phyloP scores from a whole-genome alignment of 331 rosid species.

The Telfairia occidentalis region DNA sequence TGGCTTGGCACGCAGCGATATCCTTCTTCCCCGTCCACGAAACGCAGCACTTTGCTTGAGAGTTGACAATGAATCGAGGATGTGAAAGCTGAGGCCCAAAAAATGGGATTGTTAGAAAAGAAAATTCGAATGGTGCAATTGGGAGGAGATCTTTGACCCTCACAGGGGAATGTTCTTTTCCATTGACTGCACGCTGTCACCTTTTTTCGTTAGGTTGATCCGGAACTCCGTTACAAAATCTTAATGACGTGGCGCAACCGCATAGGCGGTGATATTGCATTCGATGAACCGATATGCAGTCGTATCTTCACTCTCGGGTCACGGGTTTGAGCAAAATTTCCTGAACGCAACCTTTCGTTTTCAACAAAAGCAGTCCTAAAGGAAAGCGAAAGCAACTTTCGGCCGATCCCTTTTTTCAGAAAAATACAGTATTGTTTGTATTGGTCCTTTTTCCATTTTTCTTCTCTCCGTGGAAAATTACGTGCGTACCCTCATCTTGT shows the following conservation, averaged over 20 bases:
- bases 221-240: neutral
- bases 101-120: neutral
- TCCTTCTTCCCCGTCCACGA: too few relatives aligned
- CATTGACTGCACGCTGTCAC: slow-evolving; percentile 1
- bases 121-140: neutral
- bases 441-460: neutral
- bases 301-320: neutral
- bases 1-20: neutral
- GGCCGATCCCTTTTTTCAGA: neutral
- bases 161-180: slow-evolving; percentile 5
- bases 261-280: neutral
- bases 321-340: neutral
- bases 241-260: neutral
- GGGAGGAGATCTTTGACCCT: neutral
- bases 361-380: neutral
- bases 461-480: neutral
- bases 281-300: neutral
- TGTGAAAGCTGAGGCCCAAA: neutral
- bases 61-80: too few relatives aligned
- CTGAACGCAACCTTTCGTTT: neutral
- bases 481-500: neutral
- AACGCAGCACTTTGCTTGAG: neutral
- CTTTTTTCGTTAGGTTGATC: neutral
- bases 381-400: neutral
- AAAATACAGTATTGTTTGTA: neutral